These are phyloP conservation scores for Skeletonema menzelii DNA, from an alignment of 108 stramenopile species.

Conservation along the genomic window DNA sequence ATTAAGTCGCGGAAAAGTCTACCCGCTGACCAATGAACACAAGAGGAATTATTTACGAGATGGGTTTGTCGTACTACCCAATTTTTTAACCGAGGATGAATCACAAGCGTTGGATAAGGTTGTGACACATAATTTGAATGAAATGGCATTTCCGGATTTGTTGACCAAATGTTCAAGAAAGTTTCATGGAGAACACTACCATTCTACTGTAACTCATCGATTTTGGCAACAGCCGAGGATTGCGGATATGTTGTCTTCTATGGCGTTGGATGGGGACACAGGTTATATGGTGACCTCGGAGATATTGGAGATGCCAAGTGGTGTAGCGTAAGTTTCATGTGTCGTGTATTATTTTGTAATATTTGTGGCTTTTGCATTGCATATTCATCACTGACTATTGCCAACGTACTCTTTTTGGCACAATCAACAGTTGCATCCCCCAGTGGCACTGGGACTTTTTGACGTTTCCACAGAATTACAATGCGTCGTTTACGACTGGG, in stretches of 20 bases:
- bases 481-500: neutral
- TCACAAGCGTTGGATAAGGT: neutral
- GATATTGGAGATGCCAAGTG: neutral
- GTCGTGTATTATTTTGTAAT: neutral
- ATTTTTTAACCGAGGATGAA: neutral
- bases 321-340: too few species aligned
- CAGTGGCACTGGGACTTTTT: slow-evolving; percentile 11
- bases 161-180: neutral
- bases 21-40: neutral
- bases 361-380: too few species aligned
- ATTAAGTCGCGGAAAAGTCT: neutral
- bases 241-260: neutral
- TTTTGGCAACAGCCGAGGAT: slow-evolving; percentile 9
- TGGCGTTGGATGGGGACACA: neutral
- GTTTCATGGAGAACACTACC: slow-evolving; percentile 4
- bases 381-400: too few species aligned
- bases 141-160: slow-evolving; percentile 4
- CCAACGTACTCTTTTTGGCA: too few species aligned
- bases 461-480: slow-evolving; percentile 1
- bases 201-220: neutral
- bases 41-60: neutral
- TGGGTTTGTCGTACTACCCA: neutral
- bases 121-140: neutral
- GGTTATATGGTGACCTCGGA: neutral
- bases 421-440: too few species aligned